Percentiles rank a stretch among this genome's conserved stretches.
These are phyloP conservation scores for Camellia oleifera DNA, from an alignment of 179 eudicot species.

Conservation along the genomic window DNA sequence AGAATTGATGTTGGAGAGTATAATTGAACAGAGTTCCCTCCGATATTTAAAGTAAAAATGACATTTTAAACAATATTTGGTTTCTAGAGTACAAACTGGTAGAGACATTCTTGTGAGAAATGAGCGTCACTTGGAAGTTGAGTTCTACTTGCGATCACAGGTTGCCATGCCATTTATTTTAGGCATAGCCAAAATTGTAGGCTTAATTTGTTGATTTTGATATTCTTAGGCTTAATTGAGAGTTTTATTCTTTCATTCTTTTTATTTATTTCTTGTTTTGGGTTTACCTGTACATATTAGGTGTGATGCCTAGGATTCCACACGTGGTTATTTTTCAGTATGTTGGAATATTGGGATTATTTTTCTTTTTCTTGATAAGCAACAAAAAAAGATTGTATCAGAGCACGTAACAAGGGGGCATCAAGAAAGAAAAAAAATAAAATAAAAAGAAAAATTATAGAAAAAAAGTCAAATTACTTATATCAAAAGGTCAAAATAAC, in stretches of 20 bases:
- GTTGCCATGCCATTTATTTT: neutral
- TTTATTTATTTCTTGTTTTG: neutral
- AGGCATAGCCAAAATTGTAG: neutral
- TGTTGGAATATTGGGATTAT: neutral
- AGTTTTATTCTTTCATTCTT: neutral
- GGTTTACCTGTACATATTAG: neutral
- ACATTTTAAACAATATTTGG: neutral
- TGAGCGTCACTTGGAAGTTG: neutral
- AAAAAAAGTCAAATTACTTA: no score
- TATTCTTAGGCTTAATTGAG: neutral
- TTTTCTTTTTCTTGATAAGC: no score
- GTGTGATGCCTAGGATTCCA: neutral
- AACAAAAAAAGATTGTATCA: no score
- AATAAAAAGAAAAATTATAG: no score
- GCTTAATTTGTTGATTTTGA: neutral
- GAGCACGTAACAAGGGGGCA: no score
- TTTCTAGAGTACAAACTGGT: no score
- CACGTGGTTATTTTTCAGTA: neutral
- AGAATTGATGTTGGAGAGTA: neutral
- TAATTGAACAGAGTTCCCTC: neutral
- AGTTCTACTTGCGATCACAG: neutral
- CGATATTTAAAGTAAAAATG: neutral
- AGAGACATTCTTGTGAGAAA: no score
- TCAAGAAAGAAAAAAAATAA: no score
- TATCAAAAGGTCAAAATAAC: no score